These are phyloP conservation scores for Fusarium praegraminearum DNA, from an alignment of 2,329 filamentous ascomycete genomes.

Conservation along the genomic window DNA sequence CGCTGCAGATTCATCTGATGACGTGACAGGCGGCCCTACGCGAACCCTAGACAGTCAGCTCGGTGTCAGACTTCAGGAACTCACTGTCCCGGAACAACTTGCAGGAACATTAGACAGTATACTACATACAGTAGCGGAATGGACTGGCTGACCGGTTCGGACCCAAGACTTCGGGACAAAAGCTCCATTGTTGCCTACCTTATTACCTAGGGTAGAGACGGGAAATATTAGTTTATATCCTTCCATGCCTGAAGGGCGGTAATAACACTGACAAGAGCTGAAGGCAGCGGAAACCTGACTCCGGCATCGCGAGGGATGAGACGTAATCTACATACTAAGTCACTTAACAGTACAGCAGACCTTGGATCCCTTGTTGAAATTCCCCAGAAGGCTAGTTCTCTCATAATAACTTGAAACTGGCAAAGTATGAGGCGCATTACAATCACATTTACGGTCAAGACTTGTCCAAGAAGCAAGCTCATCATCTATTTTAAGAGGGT, in stretches of 20 bases:
- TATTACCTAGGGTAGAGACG: neutral
- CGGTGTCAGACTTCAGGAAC: neutral
- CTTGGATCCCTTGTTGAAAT: no score
- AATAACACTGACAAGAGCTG: neutral
- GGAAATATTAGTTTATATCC: neutral
- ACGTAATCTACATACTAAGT: neutral
- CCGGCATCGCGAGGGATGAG: neutral
- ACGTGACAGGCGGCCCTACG: neutral
- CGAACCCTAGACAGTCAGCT: neutral
- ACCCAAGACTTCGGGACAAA: neutral
- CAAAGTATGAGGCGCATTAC: neutral
- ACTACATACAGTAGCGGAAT: neutral
- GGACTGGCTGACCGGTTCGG: neutral
- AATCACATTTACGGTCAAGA: conserved; percentile 25
- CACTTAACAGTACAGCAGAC: no score
- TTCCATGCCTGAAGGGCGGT: neutral
- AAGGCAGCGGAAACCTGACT: neutral
- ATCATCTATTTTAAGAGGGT: conserved; percentile 55
- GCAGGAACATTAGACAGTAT: neutral
- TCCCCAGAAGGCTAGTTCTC: no score
- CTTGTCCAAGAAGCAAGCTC: conserved; percentile 47
- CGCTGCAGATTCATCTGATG: conserved; percentile 14
- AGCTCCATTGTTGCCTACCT: neutral
- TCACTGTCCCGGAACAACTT: neutral
- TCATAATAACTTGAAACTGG: no score